Percentiles rank a stretch among this genome's conserved stretches.
These are phyloP conservation scores for Eimeria praecox DNA, from an alignment of 169 alveolate species.

Conservation along the genomic window DNA sequence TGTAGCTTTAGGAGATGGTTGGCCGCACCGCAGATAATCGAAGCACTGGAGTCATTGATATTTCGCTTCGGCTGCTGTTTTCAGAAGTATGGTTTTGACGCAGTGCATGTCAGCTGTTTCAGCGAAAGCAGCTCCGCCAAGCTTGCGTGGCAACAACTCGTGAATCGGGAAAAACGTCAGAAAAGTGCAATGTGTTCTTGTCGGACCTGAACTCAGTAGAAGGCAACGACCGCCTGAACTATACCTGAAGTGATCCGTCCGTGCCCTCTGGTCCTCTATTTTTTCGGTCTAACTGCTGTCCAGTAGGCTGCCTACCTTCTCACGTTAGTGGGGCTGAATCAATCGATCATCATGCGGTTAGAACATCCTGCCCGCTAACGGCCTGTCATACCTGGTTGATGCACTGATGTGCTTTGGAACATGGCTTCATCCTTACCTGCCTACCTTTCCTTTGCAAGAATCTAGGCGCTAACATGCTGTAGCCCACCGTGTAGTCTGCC, in stretches of 20 bases:
- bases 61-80: not conserved
- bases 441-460: not conserved
- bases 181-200: not conserved
- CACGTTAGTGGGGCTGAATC: not conserved
- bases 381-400: not conserved
- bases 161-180: not conserved
- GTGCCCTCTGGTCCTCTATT: not conserved
- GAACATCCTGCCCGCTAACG: not conserved
- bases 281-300: not conserved
- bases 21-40: not conserved
- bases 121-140: not conserved
- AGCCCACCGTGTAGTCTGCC: not conserved
- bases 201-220: not conserved
- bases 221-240: not conserved
- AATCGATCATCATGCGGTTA: no score
- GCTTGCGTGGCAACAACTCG: not conserved
- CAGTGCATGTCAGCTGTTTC: not conserved
- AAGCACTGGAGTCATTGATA: not conserved
- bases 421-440: not conserved
- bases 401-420: not conserved
- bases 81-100: not conserved
- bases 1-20: not conserved
- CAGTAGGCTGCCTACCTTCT: not conserved
- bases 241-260: not conserved
- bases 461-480: not conserved